Conservation (phyloP, 2,329 filamentous ascomycete genomes). For the Aspergillus amoenus region DNA sequence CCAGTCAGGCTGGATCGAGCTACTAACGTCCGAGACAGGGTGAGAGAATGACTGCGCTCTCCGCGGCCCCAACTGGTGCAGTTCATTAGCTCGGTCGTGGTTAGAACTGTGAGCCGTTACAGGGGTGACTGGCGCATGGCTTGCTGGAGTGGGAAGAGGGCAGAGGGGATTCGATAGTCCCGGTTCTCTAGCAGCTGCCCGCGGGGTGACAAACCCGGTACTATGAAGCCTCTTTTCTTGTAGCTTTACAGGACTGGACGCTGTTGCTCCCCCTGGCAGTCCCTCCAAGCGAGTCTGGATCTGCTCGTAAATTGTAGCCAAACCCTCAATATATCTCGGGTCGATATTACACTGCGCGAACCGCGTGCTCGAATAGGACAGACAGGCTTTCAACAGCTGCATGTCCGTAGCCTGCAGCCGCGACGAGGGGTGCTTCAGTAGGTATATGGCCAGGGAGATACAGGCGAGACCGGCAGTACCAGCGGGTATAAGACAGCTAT, state of each 20-base stretch:
- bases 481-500: slow-evolving; percentile 10
- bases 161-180: too few relatives aligned
- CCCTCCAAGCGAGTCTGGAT: neutral
- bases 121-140: too few relatives aligned
- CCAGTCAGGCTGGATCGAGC: neutral
- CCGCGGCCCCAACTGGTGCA: too few relatives aligned
- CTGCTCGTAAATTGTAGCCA: slow-evolving; percentile 14
- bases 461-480: slow-evolving; percentile 8
- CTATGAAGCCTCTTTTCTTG: too few relatives aligned
- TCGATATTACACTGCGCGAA: slow-evolving; percentile 7
- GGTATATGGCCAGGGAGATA: slow-evolving; percentile 13
- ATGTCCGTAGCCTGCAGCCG: slow-evolving; percentile 11
- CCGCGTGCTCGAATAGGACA: slow-evolving; percentile 5
- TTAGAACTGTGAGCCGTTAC: too few relatives aligned
- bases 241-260: too few relatives aligned
- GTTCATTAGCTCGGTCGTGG: too few relatives aligned
- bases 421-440: slow-evolving; percentile 14
- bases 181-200: too few relatives aligned
- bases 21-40: too few relatives aligned
- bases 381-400: slow-evolving; percentile 15
- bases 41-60: too few relatives aligned
- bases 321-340: slow-evolving; percentile 9
- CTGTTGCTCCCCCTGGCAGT: fast-evolving
- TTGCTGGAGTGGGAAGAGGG: too few relatives aligned
- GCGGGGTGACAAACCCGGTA: too few relatives aligned